Conservation (phyloP, 176 grass and related monocot genomes). For the Themeda triandra region DNA sequence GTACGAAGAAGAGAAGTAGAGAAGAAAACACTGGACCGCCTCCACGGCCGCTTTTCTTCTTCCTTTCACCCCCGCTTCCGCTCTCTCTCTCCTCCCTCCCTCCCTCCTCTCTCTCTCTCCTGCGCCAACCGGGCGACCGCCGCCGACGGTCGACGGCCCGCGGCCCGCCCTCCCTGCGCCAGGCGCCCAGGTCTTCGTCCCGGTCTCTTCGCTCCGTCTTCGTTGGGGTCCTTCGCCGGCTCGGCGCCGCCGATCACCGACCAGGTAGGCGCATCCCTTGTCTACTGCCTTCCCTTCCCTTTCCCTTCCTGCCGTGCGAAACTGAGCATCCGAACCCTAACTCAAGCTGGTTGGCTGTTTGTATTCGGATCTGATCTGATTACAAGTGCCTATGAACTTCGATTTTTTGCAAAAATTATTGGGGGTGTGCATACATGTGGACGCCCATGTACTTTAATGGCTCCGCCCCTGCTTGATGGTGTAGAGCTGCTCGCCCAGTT, state of each 20-base stretch:
- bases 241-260: background rate
- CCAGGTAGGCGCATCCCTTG: background rate
- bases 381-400: background rate
- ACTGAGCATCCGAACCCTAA: background rate
- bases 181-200: background rate
- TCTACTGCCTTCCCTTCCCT: too few species aligned
- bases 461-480: conserved; percentile 8
- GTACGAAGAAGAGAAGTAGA: background rate
- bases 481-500: background rate
- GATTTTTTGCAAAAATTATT: background rate
- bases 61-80: background rate
- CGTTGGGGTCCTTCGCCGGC: background rate
- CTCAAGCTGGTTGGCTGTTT: background rate
- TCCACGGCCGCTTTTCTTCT: background rate
- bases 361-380: background rate
- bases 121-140: background rate
- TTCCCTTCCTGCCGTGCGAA: background rate
- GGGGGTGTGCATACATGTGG: background rate
- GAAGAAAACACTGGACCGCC: background rate
- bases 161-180: background rate
- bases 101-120: background rate
- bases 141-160: background rate
- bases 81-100: background rate
- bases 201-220: background rate
- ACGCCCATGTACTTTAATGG: background rate